These are phyloP conservation scores for Aspergillus bridgeri DNA, from an alignment of 495 filamentous ascomycete genomes.

Conservation along the genomic window DNA sequence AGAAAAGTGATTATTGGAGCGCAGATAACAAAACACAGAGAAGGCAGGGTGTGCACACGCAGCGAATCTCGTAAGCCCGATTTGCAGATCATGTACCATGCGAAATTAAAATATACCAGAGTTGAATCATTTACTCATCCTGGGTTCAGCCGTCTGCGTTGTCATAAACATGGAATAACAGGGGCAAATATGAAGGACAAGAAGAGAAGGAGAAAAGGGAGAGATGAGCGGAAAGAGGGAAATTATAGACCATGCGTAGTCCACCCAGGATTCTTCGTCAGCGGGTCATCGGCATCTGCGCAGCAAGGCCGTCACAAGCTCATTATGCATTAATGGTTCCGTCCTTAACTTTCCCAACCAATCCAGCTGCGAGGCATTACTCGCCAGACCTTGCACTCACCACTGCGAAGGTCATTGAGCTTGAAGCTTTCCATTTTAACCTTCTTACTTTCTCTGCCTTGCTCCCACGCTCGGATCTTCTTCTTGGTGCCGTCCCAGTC, in stretches of 20 bases:
- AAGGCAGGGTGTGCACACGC: neutral
- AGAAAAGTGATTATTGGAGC: slow-evolving; percentile 20
- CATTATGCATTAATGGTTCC: slow-evolving; percentile 7
- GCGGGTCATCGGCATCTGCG: slow-evolving; percentile 1
- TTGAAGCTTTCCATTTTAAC: slow-evolving; percentile 92
- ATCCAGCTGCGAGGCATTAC: slow-evolving; percentile 91
- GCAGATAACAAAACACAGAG: slow-evolving; percentile 8
- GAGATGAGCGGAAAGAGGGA: neutral
- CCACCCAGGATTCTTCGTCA: slow-evolving; percentile 9
- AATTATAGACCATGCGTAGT: slow-evolving; percentile 3
- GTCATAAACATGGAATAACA: slow-evolving; percentile 3
- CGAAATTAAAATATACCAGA: slow-evolving; percentile 25
- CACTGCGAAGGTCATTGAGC: slow-evolving; percentile 84
- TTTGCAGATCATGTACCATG: slow-evolving; percentile 19
- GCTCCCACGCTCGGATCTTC: slow-evolving; percentile 94
- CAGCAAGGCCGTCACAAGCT: slow-evolving; percentile 1
- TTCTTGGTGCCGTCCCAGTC: slow-evolving; percentile 99
- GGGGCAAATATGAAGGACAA: neutral
- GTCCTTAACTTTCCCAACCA: slow-evolving; percentile 64
- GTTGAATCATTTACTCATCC: slow-evolving; percentile 24
- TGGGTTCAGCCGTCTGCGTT: slow-evolving; percentile 3
- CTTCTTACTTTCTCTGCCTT: slow-evolving; percentile 91
- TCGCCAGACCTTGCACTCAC: slow-evolving; percentile 97
- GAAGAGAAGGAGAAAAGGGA: neutral
- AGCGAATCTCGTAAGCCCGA: slow-evolving; percentile 6